Percentiles rank a stretch among this genome's conserved stretches.
These are phyloP conservation scores for Mortierella antarctica DNA, from an alignment of 192 early-diverging fungal genomes.

Conservation along the genomic window DNA sequence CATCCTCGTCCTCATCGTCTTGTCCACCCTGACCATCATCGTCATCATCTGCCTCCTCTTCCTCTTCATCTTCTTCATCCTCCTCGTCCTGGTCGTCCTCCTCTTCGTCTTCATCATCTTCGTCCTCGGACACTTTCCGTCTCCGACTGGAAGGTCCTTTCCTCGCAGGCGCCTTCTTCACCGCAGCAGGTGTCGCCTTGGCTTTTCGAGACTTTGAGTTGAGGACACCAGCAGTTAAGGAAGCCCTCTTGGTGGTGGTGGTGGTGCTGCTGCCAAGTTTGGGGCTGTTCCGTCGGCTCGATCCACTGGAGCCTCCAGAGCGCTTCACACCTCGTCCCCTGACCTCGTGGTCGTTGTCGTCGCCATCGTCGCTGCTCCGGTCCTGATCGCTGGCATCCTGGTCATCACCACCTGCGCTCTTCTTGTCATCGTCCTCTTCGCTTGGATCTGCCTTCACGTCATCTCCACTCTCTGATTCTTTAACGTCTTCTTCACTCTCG, in stretches of 20 bases:
- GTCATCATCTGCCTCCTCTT: slow-evolving; percentile 11
- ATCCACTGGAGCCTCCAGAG: slow-evolving; percentile 16
- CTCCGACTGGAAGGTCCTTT: slow-evolving; percentile 2
- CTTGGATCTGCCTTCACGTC: neutral
- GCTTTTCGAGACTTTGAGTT: slow-evolving; percentile 27
- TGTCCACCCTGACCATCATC: slow-evolving; percentile 6
- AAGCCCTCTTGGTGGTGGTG: neutral
- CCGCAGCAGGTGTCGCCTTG: neutral
- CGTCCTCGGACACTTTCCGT: slow-evolving; percentile 30
- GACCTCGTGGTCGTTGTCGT: slow-evolving; percentile 10
- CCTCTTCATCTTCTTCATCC: slow-evolving; percentile 22
- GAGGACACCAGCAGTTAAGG: slow-evolving; percentile 7
- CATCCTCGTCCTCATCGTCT: slow-evolving; percentile 2
- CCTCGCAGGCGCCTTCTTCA: slow-evolving; percentile 13
- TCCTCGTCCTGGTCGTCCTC: slow-evolving; percentile 38
- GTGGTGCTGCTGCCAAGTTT: slow-evolving; percentile 12
- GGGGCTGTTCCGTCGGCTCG: slow-evolving; percentile 39
- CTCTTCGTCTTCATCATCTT: slow-evolving; percentile 37
- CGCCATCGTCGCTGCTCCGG: slow-evolving; percentile 12
- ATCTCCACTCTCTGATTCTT: neutral
- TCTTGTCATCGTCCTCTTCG: slow-evolving; percentile 14
- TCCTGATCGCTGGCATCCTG: slow-evolving; percentile 15
- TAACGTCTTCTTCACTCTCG: slow-evolving; percentile 6
- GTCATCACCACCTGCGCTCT: slow-evolving; percentile 2
- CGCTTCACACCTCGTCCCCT: slow-evolving; percentile 13